phyloP scores from a whole-genome alignment of 106 monocot genomes.

The Posidonia australis region DNA sequence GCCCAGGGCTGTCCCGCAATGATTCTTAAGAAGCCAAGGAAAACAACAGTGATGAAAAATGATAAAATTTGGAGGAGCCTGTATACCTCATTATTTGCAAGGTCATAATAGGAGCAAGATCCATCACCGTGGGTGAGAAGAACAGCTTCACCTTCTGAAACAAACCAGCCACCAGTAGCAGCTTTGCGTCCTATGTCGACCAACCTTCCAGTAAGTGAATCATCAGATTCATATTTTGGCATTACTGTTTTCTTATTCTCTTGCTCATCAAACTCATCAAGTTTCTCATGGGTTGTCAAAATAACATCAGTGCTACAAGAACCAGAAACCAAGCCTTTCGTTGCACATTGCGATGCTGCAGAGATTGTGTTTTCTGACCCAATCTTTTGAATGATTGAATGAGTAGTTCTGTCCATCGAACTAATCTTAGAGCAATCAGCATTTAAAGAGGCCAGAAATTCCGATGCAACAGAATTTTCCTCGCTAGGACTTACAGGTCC shows the following conservation, averaged over 20 bases:
- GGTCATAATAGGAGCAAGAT: constrained; percentile 80
- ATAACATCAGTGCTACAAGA: constrained; percentile 15
- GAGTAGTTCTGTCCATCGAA: neutral
- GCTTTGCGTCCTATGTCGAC: constrained; percentile 55
- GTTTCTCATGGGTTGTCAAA: constrained; percentile 39
- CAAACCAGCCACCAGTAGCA: constrained; percentile 96
- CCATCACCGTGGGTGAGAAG: constrained; percentile 88
- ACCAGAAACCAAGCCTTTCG: constrained; percentile 10
- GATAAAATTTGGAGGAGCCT: neutral
- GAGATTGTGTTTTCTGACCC: constrained; percentile 13
- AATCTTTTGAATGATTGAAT: constrained; percentile 9
- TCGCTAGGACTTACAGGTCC: constrained; percentile 32
- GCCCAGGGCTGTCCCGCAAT: too few species aligned
- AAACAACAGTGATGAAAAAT: neutral
- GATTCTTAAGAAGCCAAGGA: too few species aligned
- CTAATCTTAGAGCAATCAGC: constrained; percentile 10
- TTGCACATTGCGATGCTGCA: constrained; percentile 7
- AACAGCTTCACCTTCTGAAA: constrained; percentile 93
- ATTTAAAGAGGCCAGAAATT: constrained; percentile 69
- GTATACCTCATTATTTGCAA: constrained; percentile 71
- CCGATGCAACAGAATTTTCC: constrained; percentile 53
- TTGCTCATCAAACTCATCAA: constrained; percentile 64
- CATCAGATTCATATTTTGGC: constrained; percentile 37
- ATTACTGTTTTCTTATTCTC: constrained; percentile 39
- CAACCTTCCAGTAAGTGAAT: constrained; percentile 26